A percentile compares a stretch with the other conserved stretches of the same genome.
phyloP scores from a whole-genome alignment of 2,329 filamentous ascomycete species.

The Pseudocercospora vitis region DNA sequence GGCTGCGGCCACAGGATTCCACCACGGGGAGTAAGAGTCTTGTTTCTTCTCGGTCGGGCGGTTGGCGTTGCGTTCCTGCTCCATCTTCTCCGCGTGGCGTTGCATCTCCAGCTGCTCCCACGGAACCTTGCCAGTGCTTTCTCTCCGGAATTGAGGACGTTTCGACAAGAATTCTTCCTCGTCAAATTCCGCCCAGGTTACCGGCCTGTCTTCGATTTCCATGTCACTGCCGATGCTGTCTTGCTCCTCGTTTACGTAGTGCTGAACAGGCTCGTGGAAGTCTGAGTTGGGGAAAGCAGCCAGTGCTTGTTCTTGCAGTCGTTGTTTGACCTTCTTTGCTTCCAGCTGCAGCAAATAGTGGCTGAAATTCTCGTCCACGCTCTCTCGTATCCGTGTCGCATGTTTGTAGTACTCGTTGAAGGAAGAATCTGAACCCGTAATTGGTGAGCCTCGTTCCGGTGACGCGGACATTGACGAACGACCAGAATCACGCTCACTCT shows the following conservation, averaged over 20 bases:
- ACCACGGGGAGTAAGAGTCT: conserved; percentile 39
- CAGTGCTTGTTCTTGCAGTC: conserved; percentile 74
- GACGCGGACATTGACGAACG: conserved; percentile 47
- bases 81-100: conserved; percentile 67
- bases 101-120: conserved; percentile 84
- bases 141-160: conserved; percentile 46
- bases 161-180: conserved; percentile 38
- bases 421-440: conserved; percentile 50
- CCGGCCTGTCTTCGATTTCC: conserved; percentile 41
- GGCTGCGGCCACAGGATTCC: conserved; percentile 38
- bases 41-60: conserved; percentile 36
- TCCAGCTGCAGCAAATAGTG: conserved; percentile 77
- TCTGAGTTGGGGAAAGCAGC: conserved; percentile 73
- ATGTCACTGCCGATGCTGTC: conserved; percentile 33
- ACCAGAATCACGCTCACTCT: conserved; percentile 44
- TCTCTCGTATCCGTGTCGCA: conserved; percentile 60
- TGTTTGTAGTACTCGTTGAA: conserved; percentile 49
- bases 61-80: conserved; percentile 51
- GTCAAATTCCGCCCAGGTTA: conserved; percentile 39
- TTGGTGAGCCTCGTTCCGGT: conserved; percentile 42
- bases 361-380: conserved; percentile 72
- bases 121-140: conserved; percentile 62
- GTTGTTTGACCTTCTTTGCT: conserved; percentile 74
- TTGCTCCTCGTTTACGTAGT: conserved; percentile 63
- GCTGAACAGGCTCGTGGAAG: conserved; percentile 67